Evolutionary conservation across 768 basidiomycete genomes (phyloP).

Genomic region (Sarcodon aspratus): DNA sequence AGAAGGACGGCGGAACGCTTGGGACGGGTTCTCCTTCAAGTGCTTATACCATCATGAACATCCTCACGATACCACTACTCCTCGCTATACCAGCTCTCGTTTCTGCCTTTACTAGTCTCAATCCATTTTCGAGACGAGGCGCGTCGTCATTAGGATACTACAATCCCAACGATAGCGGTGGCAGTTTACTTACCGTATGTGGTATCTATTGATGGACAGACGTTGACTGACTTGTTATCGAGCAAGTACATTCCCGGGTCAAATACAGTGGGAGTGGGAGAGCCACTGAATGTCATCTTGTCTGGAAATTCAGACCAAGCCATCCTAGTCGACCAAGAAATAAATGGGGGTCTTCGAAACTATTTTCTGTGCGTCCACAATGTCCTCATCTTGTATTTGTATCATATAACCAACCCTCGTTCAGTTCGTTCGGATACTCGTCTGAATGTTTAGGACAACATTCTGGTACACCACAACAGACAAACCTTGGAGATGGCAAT

Average conservation of each 20-base stretch:
- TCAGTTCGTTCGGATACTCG: constrained; percentile 59
- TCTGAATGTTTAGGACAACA: constrained; percentile 82
- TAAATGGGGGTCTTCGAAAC: constrained; percentile 68
- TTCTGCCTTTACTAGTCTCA: too few relatives aligned
- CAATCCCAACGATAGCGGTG: constrained; percentile 43
- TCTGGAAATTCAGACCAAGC: constrained; percentile 61
- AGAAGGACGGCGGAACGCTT: too few relatives aligned
- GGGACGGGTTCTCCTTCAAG: too few relatives aligned
- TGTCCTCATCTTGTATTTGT: background rate
- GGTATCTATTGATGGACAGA: constrained; percentile 3
- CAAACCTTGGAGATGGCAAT: constrained; percentile 76
- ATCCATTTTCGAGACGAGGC: constrained; percentile 2
- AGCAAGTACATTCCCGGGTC: constrained; percentile 41
- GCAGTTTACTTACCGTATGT: constrained; percentile 64
- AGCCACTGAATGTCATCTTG: constrained; percentile 79
- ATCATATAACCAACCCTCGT: background rate
- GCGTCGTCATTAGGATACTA: constrained; percentile 40
- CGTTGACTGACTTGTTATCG: too few relatives aligned
- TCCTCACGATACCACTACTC: too few relatives aligned
- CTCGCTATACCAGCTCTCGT: too few relatives aligned
- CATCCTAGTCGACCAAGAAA: constrained; percentile 49
- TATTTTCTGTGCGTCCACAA: constrained; percentile 57
- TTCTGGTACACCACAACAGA: constrained; percentile 52
- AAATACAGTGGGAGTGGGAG: constrained; percentile 64
- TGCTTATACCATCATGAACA: too few relatives aligned